Evolutionary conservation across 2,329 filamentous ascomycete genomes (phyloP).

Genomic region (Ascocoryne sarcoides): DNA sequence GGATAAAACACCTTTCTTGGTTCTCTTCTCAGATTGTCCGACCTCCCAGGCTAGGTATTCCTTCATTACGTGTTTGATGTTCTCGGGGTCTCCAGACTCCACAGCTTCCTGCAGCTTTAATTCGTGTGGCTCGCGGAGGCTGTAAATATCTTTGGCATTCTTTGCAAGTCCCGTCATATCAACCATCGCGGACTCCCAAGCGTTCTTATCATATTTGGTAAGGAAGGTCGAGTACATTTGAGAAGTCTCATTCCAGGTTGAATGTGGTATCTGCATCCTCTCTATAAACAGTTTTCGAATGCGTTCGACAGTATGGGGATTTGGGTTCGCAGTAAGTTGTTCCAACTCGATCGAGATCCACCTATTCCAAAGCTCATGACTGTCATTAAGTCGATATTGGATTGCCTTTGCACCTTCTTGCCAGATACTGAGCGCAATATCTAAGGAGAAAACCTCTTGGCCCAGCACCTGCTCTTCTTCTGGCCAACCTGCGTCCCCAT

Average conservation of each 20-base stretch:
- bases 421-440: slow-evolving; percentile 59
- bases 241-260: slow-evolving; percentile 66
- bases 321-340: slow-evolving; percentile 49
- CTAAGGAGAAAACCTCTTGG: slow-evolving; percentile 62
- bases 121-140: slow-evolving; percentile 59
- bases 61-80: slow-evolving; percentile 42
- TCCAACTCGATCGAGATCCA: slow-evolving; percentile 67
- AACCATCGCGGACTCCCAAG: slow-evolving; percentile 69
- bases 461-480: slow-evolving; percentile 62
- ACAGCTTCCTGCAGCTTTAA: slow-evolving; percentile 52
- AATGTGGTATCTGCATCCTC: slow-evolving; percentile 63
- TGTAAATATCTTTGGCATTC: slow-evolving; percentile 54
- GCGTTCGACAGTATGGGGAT: slow-evolving; percentile 49
- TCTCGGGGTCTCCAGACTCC: slow-evolving; percentile 45
- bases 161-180: slow-evolving; percentile 54
- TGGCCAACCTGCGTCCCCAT: slow-evolving; percentile 45
- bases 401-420: slow-evolving; percentile 63
- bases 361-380: slow-evolving; percentile 70
- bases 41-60: slow-evolving; percentile 86
- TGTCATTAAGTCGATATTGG: slow-evolving; percentile 66
- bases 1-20: slow-evolving; percentile 36
- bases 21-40: slow-evolving; percentile 47
- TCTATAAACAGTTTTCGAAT: slow-evolving; percentile 63
- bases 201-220: slow-evolving; percentile 58
- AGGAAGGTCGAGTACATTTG: slow-evolving; percentile 68